Evolutionary conservation across 2,329 filamentous ascomycete genomes (phyloP), one percentile per base, ranked within the genome.

Genomic region (Stromatinia cepivora): DNA sequence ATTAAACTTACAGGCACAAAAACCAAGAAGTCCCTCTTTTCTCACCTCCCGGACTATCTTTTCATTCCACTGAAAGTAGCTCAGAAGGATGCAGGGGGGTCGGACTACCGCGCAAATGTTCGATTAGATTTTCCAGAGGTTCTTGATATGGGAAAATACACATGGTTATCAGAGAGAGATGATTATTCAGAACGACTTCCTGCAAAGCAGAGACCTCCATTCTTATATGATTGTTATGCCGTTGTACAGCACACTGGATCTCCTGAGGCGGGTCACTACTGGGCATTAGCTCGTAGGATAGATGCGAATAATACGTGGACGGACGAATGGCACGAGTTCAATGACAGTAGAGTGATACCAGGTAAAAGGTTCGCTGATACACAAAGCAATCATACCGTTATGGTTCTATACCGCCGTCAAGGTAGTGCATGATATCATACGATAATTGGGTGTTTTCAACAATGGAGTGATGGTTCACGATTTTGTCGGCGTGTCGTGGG

Each of bases 201-300:
- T 45, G 36, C 34, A 22, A 22, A 69, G n/a, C 58, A 69, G 25
- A 69, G 9, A 36, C 66, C 58, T 9, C 66, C 66, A 28, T 69
- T 69, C 11, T 28, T 69, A 54, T 69, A 69, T 15, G 58, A 64
- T 48, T 69, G 66, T 46, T 69, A 56, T 69, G 50, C 50, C 15
- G 66, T 46, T 11, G 28, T 64, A 15, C 58, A 46, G 34, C 66
- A 69, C 50, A 3, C 4, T 4, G 66, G 66, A n/a, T n/a, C 25
- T 5, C 17, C 11, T 53, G 10, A 22, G 10, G 4, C 36, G 22
- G 66, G 66, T 4, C 66, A 69, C 42, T 69, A 64, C 39, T 64
- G 58, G 66, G 39, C 66, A 8, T n/a, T 69, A 10, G 50, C n/a
- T 63, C 66, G 66, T 42, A 63, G 66, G 34, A 28, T 64, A 31